These are phyloP conservation scores for Fusarium mangiferae DNA, from an alignment of 2,329 filamentous ascomycete species.

Conservation along the genomic window DNA sequence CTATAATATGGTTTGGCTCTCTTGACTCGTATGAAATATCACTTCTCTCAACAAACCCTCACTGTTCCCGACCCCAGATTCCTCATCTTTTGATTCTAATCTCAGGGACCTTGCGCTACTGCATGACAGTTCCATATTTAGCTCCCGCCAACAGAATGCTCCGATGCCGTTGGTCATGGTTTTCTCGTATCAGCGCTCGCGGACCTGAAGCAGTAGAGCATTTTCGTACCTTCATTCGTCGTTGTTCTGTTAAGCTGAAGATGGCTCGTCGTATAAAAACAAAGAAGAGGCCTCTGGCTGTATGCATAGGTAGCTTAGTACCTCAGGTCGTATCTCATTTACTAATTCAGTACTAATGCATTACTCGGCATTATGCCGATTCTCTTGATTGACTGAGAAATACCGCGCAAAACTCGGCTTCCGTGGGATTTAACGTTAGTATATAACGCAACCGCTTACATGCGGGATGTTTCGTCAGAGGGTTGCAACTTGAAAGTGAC, in stretches of 20 bases:
- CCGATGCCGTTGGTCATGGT: slow-evolving; percentile 3
- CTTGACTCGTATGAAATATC: not conserved
- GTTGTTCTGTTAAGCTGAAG: not conserved
- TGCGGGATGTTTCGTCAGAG: not conserved
- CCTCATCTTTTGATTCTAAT: slow-evolving; percentile 7
- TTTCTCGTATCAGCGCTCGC: slow-evolving; percentile 9
- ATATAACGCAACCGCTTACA: not conserved
- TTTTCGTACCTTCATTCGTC: not conserved
- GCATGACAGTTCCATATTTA: slow-evolving; percentile 39
- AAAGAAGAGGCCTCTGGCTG: not conserved
- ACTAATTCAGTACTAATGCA: not conserved
- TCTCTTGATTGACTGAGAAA: not conserved
- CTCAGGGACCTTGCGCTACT: slow-evolving; percentile 30
- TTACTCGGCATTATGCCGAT: not conserved
- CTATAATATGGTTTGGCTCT: not conserved
- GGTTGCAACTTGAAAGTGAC: not conserved
- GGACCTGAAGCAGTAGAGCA: not conserved
- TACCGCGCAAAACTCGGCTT: slow-evolving; percentile 4
- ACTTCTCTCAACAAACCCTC: not conserved
- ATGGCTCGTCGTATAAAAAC: not conserved
- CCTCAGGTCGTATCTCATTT: not conserved
- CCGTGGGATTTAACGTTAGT: not conserved
- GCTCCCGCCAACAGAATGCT: slow-evolving; percentile 28
- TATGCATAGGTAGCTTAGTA: not conserved
- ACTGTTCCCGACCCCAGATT: slow-evolving; percentile 17